These are phyloP conservation scores for Larix kaempferi DNA, from an alignment of 75 land plant species.

Conservation along the genomic window DNA sequence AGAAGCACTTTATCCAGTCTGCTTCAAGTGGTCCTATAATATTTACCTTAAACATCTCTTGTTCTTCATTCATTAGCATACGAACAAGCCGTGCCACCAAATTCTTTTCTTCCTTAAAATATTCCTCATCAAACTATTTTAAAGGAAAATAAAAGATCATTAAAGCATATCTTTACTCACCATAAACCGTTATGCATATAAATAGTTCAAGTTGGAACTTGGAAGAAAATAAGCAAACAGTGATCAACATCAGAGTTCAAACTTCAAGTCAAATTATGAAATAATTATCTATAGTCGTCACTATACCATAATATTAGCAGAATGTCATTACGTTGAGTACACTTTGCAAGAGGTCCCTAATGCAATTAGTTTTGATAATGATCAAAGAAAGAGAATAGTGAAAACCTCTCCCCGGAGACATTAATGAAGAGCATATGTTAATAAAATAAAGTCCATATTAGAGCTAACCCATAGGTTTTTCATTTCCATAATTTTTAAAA, in stretches of 20 bases:
- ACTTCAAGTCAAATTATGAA: neutral
- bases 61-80: slow-evolving; percentile 79
- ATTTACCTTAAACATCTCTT: slow-evolving; percentile 83
- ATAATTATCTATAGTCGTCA: neutral
- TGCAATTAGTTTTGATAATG: neutral
- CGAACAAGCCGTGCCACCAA: slow-evolving; percentile 94
- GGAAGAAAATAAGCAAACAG: neutral
- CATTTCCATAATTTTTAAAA: slow-evolving; percentile 27
- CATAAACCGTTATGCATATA: neutral
- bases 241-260: neutral
- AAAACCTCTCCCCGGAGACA: neutral
- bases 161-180: neutral
- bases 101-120: slow-evolving; percentile 98
- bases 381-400: neutral
- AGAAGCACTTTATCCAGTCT: neutral
- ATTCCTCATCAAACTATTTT: slow-evolving; percentile 90
- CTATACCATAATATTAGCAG: neutral
- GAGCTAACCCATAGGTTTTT: slow-evolving; percentile 50
- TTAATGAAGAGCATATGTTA: neutral
- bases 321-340: too few species aligned
- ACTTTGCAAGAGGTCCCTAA: neutral
- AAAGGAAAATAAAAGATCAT: neutral
- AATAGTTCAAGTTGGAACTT: neutral
- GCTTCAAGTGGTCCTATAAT: neutral
- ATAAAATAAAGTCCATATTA: slow-evolving; percentile 52